Base-by-base conservation (phyloP, 805 yeast species). In the Debaryomyces hansenii region DNA sequence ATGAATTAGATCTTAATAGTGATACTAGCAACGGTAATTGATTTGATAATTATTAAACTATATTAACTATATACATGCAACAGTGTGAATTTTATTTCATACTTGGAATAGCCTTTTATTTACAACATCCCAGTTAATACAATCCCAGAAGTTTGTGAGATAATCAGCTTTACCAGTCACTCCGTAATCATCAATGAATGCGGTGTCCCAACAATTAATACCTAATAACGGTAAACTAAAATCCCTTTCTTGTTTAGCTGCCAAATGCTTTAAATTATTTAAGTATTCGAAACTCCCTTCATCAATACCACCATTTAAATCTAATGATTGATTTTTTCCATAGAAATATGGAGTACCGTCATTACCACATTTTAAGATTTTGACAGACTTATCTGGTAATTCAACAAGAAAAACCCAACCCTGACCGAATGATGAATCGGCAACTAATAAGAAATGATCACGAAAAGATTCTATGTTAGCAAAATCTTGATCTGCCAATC, bases 121-220 rank as follows among this genome's bases (percentile, higher is more conserved):
- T 27, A 86, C 77, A 35, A 84, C 83, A 42, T 81, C 77, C 99
- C 99, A 94, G 69, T 92, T 84, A 49, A 91, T 78, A 53, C 89
- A 76, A 43, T 83, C 79, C 83, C 96, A 84, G 59, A 84, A 83
- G 51, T 84, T 84, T 50, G 79, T 79, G 54, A 94, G 76, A 66
- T 87, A 94, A 44, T 78, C 73, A 37, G 79, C 72, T 69, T 85
- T 86, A 20, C 94, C 95, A 42, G 66, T 72, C 43, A 88, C 77
- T 40, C 97, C 96, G 67, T 85, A 92, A 66, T 94, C 98, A 21
- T 79, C 70, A 38, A 90, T 58, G 64, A 85, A 94, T n/a, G 96
- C 89, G 53, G 83, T 80, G 64, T 92, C 96, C 96, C 97, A 91
- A 54, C 87, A 77, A 66, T 84, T 89, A 53, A 90, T 75, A 42